Percentiles rank a stretch among this genome's conserved stretches.
phyloP scores from a whole-genome alignment of 2,329 filamentous ascomycete genomes.

The Niveomyces coronatus region DNA sequence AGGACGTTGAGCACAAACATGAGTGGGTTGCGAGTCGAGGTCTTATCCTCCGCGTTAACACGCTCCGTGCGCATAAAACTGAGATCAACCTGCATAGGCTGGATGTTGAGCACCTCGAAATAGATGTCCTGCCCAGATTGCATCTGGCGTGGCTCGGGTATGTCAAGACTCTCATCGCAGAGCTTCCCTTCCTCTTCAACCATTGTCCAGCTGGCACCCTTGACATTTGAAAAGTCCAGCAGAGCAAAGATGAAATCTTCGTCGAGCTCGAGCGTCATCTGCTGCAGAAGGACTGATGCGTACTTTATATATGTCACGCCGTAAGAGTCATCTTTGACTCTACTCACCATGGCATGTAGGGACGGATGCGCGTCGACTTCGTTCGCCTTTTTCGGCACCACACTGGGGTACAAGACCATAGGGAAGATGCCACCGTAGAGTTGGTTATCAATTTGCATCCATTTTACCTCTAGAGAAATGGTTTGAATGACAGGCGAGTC shows the following conservation, averaged over 20 bases:
- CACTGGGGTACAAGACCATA: conserved; percentile 91
- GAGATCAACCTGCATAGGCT: conserved; percentile 95
- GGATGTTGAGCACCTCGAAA: conserved; percentile 92
- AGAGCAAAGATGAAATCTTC: conserved; percentile 97
- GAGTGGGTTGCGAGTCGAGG: conserved; percentile 80
- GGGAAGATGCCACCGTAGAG: conserved; percentile 97
- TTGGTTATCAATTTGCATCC: conserved; percentile 98
- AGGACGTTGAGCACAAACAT: conserved; percentile 99
- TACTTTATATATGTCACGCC: conserved; percentile 98
- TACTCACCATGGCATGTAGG: conserved; percentile 79
- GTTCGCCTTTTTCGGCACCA: conserved; percentile 92
- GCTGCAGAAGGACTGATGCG: conserved; percentile 82
- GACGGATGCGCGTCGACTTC: conserved; percentile 96
- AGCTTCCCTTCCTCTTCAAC: conserved; percentile 69
- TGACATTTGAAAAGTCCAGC: conserved; percentile 87
- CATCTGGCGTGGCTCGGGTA: conserved; percentile 81
- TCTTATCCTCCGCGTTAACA: conserved; percentile 92
- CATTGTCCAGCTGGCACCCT: conserved; percentile 67
- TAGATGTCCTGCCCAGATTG: conserved; percentile 89
- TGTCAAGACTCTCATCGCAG: conserved; percentile 81
- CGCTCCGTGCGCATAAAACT: conserved; percentile 96
- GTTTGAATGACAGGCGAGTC: conserved; percentile 95
- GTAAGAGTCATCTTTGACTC: conserved; percentile 97
- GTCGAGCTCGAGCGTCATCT: conserved; percentile 96
- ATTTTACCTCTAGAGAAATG: conserved; percentile 82